Evolutionary conservation across 75 land plant species (phyloP).

Genomic region (Selaginella tamariscina): DNA sequence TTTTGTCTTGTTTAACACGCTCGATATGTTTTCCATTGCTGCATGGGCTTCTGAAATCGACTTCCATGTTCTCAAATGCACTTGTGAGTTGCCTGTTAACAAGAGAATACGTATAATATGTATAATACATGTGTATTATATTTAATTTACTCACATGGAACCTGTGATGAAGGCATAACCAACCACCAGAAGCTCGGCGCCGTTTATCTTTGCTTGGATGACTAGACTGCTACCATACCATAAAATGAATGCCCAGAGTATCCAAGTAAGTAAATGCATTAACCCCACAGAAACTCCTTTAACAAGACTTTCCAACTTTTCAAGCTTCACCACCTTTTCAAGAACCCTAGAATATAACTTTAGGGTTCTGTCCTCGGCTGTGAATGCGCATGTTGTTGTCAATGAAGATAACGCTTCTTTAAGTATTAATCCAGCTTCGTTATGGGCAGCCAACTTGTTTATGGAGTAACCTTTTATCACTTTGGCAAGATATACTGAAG

Average conservation of each 20-base stretch:
- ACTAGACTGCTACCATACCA: neutral
- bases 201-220: neutral
- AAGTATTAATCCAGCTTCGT: neutral
- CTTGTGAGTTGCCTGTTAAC: neutral
- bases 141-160: neutral
- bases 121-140: neutral
- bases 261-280: neutral
- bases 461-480: neutral
- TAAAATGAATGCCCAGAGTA: neutral
- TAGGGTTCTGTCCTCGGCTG: neutral
- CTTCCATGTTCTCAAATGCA: slow-evolving; percentile 17
- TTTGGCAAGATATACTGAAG: neutral
- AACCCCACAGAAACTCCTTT: neutral
- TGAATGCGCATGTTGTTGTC: neutral
- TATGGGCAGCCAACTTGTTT: neutral
- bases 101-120: neutral
- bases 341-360: neutral
- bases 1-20: slow-evolving; percentile 21
- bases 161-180: neutral
- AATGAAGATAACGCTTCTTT: neutral
- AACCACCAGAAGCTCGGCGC: neutral
- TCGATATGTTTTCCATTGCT: slow-evolving; percentile 24
- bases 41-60: slow-evolving; percentile 16
- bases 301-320: neutral
- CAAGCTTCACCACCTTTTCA: neutral